These are phyloP conservation scores for Medicago ruthenica DNA, from an alignment of 306 rosid genomes.

Conservation along the genomic window DNA sequence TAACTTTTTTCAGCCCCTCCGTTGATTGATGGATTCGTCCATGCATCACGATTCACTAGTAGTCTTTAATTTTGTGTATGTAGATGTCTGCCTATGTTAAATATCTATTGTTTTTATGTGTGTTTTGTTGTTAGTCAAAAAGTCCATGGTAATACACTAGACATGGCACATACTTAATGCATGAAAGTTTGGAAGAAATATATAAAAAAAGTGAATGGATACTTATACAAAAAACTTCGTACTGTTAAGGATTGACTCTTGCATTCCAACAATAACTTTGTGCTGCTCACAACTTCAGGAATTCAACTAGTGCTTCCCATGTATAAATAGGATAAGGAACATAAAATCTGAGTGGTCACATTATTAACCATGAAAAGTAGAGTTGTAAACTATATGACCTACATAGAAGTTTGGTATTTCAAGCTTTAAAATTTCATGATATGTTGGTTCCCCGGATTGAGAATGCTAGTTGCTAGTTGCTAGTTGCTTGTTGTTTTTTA, in stretches of 20 bases:
- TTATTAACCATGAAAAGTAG: too few species aligned
- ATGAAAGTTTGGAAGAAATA: background rate
- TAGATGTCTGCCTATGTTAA: too few species aligned
- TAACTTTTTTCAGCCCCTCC: background rate
- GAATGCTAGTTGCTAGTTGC: constrained; percentile 28
- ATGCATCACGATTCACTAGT: background rate
- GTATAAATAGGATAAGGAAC: background rate
- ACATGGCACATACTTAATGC: background rate
- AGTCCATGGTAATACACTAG: background rate
- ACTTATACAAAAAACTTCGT: too few species aligned
- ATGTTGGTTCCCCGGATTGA: constrained; percentile 16
- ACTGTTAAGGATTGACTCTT: too few species aligned
- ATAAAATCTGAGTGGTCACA: too few species aligned
- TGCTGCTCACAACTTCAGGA: too few species aligned
- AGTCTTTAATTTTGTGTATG: too few species aligned
- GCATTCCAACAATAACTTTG: too few species aligned
- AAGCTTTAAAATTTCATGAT: background rate
- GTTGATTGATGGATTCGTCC: background rate
- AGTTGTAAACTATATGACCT: background rate
- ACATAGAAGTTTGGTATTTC: too few species aligned
- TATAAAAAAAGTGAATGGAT: background rate
- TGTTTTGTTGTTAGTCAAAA: background rate
- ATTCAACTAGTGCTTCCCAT: background rate
- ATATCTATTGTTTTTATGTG: background rate
- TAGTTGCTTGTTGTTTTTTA: constrained; percentile 18